Conservation (phyloP, 352 stramenopile species). For the Phytophthora palmivora region DNA sequence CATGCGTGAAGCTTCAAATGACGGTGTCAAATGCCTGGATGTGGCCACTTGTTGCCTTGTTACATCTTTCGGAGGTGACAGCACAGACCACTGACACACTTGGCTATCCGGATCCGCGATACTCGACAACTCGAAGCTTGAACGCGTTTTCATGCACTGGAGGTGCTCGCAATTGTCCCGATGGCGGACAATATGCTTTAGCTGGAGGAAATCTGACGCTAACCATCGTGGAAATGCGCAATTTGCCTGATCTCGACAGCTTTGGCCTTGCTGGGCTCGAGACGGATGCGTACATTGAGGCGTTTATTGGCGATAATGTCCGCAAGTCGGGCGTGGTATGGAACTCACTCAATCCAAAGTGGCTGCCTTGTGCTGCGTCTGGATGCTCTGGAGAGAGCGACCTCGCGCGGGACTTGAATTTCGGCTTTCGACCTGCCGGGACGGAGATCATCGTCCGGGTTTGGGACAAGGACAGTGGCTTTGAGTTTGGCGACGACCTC, state of each 20-base stretch:
- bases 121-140: constrained; percentile 57
- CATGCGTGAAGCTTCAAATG: constrained; percentile 34
- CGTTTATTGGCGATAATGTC: constrained; percentile 76
- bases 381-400: constrained; percentile 60
- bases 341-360: constrained; percentile 84
- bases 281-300: constrained; percentile 84
- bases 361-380: constrained; percentile 55
- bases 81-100: constrained; percentile 67
- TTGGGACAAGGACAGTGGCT: constrained; percentile 82
- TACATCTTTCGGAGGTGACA: constrained; percentile 5
- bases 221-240: constrained; percentile 84
- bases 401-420: constrained; percentile 74
- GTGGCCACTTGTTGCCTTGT: constrained; percentile 8
- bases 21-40: constrained; percentile 22
- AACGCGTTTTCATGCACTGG: constrained; percentile 78
- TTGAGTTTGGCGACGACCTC: constrained; percentile 90
- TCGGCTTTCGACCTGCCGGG: constrained; percentile 86
- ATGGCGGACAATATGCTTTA: constrained; percentile 69
- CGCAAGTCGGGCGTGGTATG: constrained; percentile 63
- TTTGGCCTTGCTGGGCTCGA: constrained; percentile 68
- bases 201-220: constrained; percentile 90
- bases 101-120: constrained; percentile 70
- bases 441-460: constrained; percentile 75
- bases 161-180: constrained; percentile 69
- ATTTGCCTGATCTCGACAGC: constrained; percentile 84